A percentile compares a stretch with the other conserved stretches of the same genome.
Evolutionary conservation across 2,329 filamentous ascomycete species (phyloP).

Genomic region (Fusarium pininemorale): DNA sequence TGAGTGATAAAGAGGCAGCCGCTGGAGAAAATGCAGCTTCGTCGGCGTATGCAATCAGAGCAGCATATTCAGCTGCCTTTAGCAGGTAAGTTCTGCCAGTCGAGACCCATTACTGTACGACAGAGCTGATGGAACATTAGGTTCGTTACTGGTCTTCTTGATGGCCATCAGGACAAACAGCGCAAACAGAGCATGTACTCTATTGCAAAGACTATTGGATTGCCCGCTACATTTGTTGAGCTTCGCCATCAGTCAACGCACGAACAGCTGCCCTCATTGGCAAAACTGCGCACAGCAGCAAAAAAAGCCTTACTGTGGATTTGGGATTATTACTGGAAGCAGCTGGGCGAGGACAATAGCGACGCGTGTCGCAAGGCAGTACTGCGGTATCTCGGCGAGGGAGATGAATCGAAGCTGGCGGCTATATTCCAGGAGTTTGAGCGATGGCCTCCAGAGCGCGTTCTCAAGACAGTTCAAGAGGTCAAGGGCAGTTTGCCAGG

Average conservation of each 20-base stretch:
- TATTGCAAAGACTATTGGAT: constrained; percentile 71
- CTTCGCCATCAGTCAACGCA: constrained; percentile 90
- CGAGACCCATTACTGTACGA: background rate
- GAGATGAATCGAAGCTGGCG: constrained; percentile 41
- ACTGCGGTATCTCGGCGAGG: constrained; percentile 51
- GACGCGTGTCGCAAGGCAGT: constrained; percentile 50
- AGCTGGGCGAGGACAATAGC: constrained; percentile 49
- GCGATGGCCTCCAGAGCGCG: constrained; percentile 48
- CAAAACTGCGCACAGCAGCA: constrained; percentile 75
- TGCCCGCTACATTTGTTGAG: constrained; percentile 86
- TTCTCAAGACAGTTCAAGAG: constrained; percentile 52
- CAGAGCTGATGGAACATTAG: constrained; percentile 49
- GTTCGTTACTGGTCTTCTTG: constrained; percentile 83
- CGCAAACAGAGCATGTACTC: constrained; percentile 78
- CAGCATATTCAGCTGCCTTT: constrained; percentile 79
- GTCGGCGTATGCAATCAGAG: constrained; percentile 68
- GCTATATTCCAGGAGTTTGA: constrained; percentile 45
- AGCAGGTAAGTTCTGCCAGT: constrained; percentile 65
- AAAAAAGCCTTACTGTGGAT: constrained; percentile 82
- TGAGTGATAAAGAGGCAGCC: constrained; percentile 65
- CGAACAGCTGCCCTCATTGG: constrained; percentile 81
- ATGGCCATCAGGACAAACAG: constrained; percentile 74
- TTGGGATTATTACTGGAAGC: constrained; percentile 87
- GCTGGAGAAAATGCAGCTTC: constrained; percentile 49
- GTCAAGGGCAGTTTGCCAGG: constrained; percentile 53